Evolutionary conservation across 495 filamentous ascomycete species (phyloP).

Genomic region (Jackrogersella multiformis): DNA sequence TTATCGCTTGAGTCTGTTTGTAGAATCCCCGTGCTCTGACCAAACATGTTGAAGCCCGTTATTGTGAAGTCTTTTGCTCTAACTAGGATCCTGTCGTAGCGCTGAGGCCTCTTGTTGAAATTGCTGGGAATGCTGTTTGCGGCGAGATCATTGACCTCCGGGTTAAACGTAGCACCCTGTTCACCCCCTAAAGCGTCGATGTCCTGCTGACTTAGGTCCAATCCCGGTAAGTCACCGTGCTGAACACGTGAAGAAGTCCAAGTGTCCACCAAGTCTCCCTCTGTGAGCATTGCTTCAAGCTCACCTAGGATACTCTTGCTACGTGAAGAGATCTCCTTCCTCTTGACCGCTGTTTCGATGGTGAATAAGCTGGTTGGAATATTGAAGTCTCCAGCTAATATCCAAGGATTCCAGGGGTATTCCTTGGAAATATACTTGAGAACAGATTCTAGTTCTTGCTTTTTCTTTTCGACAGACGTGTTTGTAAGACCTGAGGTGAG

Average conservation of each 20-base stretch:
- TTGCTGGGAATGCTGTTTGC: constrained; percentile 51
- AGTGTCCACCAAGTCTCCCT: constrained; percentile 53
- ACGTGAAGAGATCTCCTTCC: constrained; percentile 53
- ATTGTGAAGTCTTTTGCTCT: constrained; percentile 51
- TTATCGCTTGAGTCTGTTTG: neutral
- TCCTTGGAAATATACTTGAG: constrained; percentile 49
- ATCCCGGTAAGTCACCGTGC: constrained; percentile 41
- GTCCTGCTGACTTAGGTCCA: constrained; percentile 24
- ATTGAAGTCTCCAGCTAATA: constrained; percentile 69
- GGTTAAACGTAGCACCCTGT: constrained; percentile 67
- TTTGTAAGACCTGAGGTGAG: constrained; percentile 64
- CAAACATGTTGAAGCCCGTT: constrained; percentile 59
- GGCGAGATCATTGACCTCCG: constrained; percentile 59
- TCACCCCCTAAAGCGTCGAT: constrained; percentile 56
- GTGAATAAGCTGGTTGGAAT: constrained; percentile 60
- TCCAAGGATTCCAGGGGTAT: constrained; percentile 54
- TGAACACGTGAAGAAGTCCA: constrained; percentile 52
- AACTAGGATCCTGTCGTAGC: constrained; percentile 66
- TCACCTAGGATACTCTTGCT: constrained; percentile 44
- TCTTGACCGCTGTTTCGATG: constrained; percentile 58
- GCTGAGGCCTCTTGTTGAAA: constrained; percentile 60
- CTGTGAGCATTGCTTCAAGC: constrained; percentile 49
- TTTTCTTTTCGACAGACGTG: constrained; percentile 60
- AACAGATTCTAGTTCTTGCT: constrained; percentile 56
- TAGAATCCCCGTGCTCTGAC: constrained; percentile 36